Conservation (phyloP, 108 stramenopile genomes). For the Skeletonema menzelii region DNA sequence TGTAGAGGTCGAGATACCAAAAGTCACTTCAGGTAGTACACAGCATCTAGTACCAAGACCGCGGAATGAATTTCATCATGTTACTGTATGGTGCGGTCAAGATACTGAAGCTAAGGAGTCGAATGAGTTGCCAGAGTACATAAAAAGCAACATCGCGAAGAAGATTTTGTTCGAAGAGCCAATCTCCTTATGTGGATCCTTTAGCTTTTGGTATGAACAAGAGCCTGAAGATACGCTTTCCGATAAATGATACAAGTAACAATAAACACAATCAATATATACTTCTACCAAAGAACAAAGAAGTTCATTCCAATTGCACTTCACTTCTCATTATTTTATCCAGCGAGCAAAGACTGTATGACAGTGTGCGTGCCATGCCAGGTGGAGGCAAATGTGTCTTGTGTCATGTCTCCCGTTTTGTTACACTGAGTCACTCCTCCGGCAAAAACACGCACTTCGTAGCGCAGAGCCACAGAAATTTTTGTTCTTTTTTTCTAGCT, state of each 20-base stretch:
- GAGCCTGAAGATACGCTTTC: not conserved
- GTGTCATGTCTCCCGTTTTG: not conserved
- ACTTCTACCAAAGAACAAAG: too few relatives aligned
- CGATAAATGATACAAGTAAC: not conserved
- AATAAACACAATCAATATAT: not conserved
- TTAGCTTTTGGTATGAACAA: slow-evolving; percentile 2
- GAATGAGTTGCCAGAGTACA: slow-evolving; percentile 61
- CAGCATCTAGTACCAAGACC: slow-evolving; percentile 37
- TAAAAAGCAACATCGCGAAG: slow-evolving; percentile 33
- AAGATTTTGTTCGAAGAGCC: slow-evolving; percentile 1
- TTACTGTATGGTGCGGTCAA: slow-evolving; percentile 72
- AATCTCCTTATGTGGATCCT: not conserved
- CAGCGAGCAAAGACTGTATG: too few relatives aligned
- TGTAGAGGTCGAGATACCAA: slow-evolving; percentile 48
- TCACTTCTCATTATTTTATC: too few relatives aligned
- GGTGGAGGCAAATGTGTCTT: not conserved
- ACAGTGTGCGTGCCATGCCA: too few relatives aligned
- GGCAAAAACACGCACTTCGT: not conserved
- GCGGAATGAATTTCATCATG: slow-evolving; percentile 68
- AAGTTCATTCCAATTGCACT: too few relatives aligned
- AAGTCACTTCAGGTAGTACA: not conserved
- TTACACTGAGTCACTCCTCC: not conserved
- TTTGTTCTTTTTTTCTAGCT: too few relatives aligned
- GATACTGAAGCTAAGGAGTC: slow-evolving; percentile 46
- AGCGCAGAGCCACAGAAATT: not conserved